Evolutionary conservation across 1,139 yeast species (phyloP), one percentile per base, ranked within the genome.

Genomic region (Dujonia santamariae): DNA sequence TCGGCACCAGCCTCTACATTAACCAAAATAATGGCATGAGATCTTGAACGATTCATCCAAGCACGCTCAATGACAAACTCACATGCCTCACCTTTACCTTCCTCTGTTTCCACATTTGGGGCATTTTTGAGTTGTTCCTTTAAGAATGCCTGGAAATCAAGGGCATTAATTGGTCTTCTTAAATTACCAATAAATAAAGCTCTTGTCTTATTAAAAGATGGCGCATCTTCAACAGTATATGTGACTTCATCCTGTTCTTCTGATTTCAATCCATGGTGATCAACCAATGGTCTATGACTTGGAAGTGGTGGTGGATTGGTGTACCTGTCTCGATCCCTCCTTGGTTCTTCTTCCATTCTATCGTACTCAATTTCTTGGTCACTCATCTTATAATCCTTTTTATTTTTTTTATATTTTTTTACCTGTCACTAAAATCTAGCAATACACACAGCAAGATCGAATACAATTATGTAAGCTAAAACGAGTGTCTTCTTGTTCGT

Each of bases 151-250:
- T 67, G 72, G 41, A 70, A 63, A 36, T 54, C 55, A 22, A 50
- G 49, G 17, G 68, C 66, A 42, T 64, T 61, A 34, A 67, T 47
- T 7, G 71, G 68, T 9, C 59, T 48, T 11, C 68, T 55, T 36
- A 69, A 54, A 42, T 69, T 70, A 13, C 69, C 75, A 19, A 69
- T 56, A 38, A 68, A 61, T 23, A 70, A 44, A 0, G 75, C 74
- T 30, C 75, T 48, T 2, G 75, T 68, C 26, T 56, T 53, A 32
- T 55, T 61, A 44, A 58, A 69, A 25, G 50, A 43, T 2, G 72
- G 54, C 16, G 48, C 50, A 3, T 55, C 57, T 16, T 38, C 43
- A 16, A 58, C 54, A 23, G 56, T 61, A 38, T 68, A 68, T 7
- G 53, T 43, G 3, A 63, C 62, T 34, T 60, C 66, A 21, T 58